A percentile compares a stretch with the other conserved stretches of the same genome.
Evolutionary conservation across 495 filamentous ascomycete genomes (phyloP).

Genomic region (Xylaria flabelliformis): DNA sequence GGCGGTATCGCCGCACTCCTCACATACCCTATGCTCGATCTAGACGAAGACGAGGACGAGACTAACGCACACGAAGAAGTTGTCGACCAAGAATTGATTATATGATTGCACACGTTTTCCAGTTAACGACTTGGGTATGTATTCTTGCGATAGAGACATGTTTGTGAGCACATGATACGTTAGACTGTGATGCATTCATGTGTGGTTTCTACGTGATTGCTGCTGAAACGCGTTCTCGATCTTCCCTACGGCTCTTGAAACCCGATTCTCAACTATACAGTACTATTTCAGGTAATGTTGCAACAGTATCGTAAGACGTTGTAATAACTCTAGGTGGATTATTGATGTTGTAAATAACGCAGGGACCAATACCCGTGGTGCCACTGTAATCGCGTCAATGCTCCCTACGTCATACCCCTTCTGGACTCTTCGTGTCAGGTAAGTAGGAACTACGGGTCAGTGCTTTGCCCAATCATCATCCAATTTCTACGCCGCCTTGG

Average conservation of each 20-base stretch:
- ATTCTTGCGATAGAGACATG: background rate
- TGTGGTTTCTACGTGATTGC: background rate
- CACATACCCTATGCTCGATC: conserved; percentile 81
- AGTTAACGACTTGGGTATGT: background rate
- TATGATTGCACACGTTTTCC: conserved; percentile 37
- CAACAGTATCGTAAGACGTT: background rate
- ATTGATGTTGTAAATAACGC: too few relatives aligned
- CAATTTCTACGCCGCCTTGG: background rate
- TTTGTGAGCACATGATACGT: background rate
- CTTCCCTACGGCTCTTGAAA: background rate
- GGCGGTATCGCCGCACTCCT: conserved; percentile 90
- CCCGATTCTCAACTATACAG: background rate
- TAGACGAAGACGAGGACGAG: conserved; percentile 70
- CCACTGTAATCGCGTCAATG: background rate
- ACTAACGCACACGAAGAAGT: conserved; percentile 32
- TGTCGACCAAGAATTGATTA: conserved; percentile 40
- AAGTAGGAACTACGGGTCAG: conserved; percentile 6
- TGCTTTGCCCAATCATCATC: background rate
- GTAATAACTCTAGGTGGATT: too few relatives aligned
- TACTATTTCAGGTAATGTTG: background rate
- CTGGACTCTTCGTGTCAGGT: too few relatives aligned
- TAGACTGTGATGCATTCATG: background rate
- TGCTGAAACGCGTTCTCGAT: background rate
- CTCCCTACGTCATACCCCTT: conserved; percentile 1
- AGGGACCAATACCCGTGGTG: background rate